Evolutionary conservation across 768 basidiomycete genomes (phyloP).

Genomic region (Leucocoprinus birnbaumii): DNA sequence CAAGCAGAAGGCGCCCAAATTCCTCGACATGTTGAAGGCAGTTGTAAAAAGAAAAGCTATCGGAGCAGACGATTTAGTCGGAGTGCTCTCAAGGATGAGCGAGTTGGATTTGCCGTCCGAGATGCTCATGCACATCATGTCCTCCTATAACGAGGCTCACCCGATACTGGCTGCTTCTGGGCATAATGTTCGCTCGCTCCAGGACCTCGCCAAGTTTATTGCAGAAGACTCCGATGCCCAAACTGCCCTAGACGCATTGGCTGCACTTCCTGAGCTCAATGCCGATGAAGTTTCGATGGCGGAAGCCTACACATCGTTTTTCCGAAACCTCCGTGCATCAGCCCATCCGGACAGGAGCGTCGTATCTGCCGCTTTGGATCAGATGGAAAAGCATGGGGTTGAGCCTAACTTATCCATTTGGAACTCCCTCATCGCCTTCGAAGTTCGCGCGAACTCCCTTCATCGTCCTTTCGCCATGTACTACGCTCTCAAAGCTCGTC

Average conservation of each 20-base stretch:
- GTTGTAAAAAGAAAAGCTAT: not conserved
- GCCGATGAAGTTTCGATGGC: not conserved
- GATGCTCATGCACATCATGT: not conserved
- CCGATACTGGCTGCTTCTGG: not conserved
- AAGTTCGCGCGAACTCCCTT: conserved; percentile 7
- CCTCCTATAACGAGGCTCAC: not conserved
- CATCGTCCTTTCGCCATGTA: conserved; percentile 8
- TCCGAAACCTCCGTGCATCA: conserved; percentile 1
- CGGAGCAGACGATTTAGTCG: not conserved
- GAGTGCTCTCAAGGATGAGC: not conserved
- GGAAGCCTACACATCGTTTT: not conserved
- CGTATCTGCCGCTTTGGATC: not conserved
- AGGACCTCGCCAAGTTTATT: not conserved
- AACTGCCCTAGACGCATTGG: not conserved
- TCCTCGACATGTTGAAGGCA: not conserved
- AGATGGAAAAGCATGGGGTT: conserved; percentile 8
- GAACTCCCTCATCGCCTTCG: conserved; percentile 9
- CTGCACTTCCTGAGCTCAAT: not conserved
- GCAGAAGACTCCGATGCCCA: not conserved
- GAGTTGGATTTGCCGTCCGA: not conserved
- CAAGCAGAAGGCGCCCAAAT: not conserved
- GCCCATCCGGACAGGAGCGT: not conserved
- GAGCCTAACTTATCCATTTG: not conserved
- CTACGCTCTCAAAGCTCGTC: conserved; percentile 1
- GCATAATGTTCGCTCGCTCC: not conserved